Evolutionary conservation across 306 rosid species (phyloP), one percentile per base, ranked within the genome.

Genomic region (Pachyrhizus erosus): DNA sequence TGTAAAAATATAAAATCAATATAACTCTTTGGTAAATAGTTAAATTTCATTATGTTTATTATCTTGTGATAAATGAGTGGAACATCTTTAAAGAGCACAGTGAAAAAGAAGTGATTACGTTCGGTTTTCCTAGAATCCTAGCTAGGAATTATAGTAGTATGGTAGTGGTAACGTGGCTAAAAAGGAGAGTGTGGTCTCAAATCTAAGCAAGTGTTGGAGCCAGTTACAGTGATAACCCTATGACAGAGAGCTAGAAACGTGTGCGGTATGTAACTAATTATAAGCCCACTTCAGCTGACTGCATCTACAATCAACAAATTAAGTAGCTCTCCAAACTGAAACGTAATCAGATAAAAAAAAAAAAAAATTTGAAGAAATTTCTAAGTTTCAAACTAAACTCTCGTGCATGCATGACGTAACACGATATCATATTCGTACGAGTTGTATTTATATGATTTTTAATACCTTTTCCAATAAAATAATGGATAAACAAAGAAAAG

Each of bases 101-200:
- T 29, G 60, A 61, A n/a, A 7, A 46, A 17, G 11, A 17, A 55
- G 54, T 6, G 37, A 74, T 11, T 7, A 58, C 43, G 42, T 76
- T 76, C 18, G 71, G 72, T 42, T 76, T 60, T 40, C 26, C 52
- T 37, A 13, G 69, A 20, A 27, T 70, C 57, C 54, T 58, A 58
- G 80, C 69, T 75, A 10, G 51, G 8, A 21, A 21, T 55, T 27
- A 39, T 18, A 23, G 79, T 57, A 4, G 11, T 21, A 55, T 24
- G 57, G 82, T 20, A 31, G 17, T 46, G 46, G 62, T 29, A 5
- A 34, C 2, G 52, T 21, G 40, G 12, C 49, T 67, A 33, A 54
- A 58, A 23, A 49, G 14, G 77, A 54, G 42, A 67, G 48, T 27
- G 72, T 68, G 54, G 82, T 68, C 77, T 68, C 34, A 76, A 39